A percentile compares a stretch with the other conserved stretches of the same genome.
Evolutionary conservation across 1,284 basidiomycete species (phyloP).

Genomic region (Inonotus hispidus): DNA sequence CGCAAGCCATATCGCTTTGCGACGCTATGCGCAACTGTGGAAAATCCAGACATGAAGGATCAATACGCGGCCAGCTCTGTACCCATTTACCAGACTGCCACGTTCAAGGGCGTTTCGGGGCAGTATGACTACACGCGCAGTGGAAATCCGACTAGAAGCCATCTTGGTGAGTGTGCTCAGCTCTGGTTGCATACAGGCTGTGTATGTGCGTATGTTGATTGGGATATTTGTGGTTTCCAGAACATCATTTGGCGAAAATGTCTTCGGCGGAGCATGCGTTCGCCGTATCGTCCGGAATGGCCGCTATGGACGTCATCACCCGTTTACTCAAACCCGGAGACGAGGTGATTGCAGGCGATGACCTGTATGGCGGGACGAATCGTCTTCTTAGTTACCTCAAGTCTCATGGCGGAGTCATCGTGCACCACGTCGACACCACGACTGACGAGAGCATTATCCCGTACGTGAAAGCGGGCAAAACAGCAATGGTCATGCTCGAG

Average conservation of each 20-base stretch:
- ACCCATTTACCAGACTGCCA: constrained; percentile 97
- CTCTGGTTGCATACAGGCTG: background rate
- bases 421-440: constrained; percentile 95
- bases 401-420: constrained; percentile 82
- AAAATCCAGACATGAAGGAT: constrained; percentile 83
- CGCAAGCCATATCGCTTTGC: constrained; percentile 76
- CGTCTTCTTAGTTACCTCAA: constrained; percentile 90
- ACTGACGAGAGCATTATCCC: constrained; percentile 59
- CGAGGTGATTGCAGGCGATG: constrained; percentile 94
- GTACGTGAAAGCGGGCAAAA: constrained; percentile 65
- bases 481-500: constrained; percentile 93
- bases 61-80: constrained; percentile 93
- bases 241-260: constrained; percentile 94
- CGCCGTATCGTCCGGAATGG: constrained; percentile 96
- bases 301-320: constrained; percentile 93
- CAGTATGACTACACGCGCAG: constrained; percentile 93
- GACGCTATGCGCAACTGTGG: constrained; percentile 89
- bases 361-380: constrained; percentile 97
- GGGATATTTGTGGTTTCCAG: constrained; percentile 35
- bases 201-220: background rate
- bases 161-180: constrained; percentile 63
- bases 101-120: constrained; percentile 93
- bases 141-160: constrained; percentile 95
- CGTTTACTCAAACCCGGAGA: constrained; percentile 92
- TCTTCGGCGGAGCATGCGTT: constrained; percentile 87